Base-by-base conservation (phyloP, 257 asterid species). In the Scutellaria minor region DNA sequence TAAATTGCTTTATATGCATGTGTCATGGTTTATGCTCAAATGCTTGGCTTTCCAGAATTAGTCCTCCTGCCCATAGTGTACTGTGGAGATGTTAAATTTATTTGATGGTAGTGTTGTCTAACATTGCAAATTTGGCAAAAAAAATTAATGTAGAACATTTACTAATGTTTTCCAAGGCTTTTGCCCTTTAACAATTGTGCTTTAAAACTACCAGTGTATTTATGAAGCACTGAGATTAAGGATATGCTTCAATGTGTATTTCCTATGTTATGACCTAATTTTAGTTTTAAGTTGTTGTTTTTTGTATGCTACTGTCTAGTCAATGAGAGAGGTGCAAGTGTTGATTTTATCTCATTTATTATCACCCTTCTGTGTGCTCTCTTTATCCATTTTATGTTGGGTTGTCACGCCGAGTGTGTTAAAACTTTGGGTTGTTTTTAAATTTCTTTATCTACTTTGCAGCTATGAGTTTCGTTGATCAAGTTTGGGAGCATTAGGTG, bases 381-480 rank as follows among this genome's bases (percentile, higher is more conserved):
- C 35, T 7, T 6, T 18, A 0, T 47, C 31, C 8, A 10, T 68
- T 24, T 31, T 8, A 9, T 50, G 45, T 13, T 24, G 27, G 18
- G 22, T 42, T 22, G 11, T 9, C 18, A 5, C 2, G 4, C 1
- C 20, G 37, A 45, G 50, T 0, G 9, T 14, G 10, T 14, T 6
- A 18, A 53, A 18, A 11, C 27, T 22, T 51, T 52, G 39, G 15
- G 6, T 63, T 42, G 41, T 6, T 7, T 35, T 64, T 73, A 35
- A 73, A 11, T 67, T 37, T 55, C 9, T 37, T 40, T n/a, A 1
- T 73, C 13, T 40, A 14, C 31, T 54, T 47, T 69, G 83, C 83
- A 79, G 83, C 63, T 20, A 53, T 12, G 70, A 2, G 9, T 60
- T 55, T 46, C 15, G 66, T 52, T 37, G 64, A 53, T 46, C 79